phyloP scores from a whole-genome alignment of 2,329 filamentous ascomycete genomes.

The Cladosporium austrohemisphaericum region DNA sequence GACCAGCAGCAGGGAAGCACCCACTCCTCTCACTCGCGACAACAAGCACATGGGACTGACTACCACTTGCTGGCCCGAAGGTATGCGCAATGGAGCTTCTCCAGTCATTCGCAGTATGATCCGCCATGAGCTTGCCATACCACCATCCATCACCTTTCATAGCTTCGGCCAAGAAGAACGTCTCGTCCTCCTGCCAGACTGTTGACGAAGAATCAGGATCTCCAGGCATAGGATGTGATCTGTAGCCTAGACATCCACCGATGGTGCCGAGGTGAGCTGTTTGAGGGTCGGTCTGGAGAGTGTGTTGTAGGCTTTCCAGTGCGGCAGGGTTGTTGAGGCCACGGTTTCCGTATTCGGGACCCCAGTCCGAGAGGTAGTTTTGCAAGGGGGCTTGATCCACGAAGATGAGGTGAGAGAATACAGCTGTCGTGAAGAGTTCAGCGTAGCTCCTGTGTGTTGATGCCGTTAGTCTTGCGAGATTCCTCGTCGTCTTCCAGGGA shows the following conservation, averaged over 20 bases:
- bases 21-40: slow-evolving; percentile 11
- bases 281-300: background rate
- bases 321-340: slow-evolving; percentile 6
- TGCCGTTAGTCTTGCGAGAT: background rate
- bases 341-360: slow-evolving; percentile 1
- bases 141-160: slow-evolving; percentile 11
- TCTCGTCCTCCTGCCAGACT: background rate
- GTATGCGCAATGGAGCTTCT: background rate
- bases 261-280: slow-evolving; percentile 10
- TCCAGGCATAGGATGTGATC: background rate
- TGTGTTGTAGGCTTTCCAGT: background rate
- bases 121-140: slow-evolving; percentile 11
- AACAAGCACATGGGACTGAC: background rate
- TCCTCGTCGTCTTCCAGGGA: background rate
- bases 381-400: slow-evolving; percentile 12
- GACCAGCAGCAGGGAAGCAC: slow-evolving; percentile 10
- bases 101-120: slow-evolving; percentile 11
- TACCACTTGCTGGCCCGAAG: background rate
- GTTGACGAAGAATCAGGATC: background rate
- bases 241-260: slow-evolving; percentile 5
- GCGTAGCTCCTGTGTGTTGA: slow-evolving; percentile 6
- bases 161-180: slow-evolving; percentile 8
- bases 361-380: slow-evolving; percentile 12
- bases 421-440: slow-evolving; percentile 4
- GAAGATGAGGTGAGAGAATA: slow-evolving; percentile 8